Percentiles rank a stretch among this genome's conserved stretches.
phyloP scores from a whole-genome alignment of 495 filamentous ascomycete genomes.

The Aspergillus affinis region DNA sequence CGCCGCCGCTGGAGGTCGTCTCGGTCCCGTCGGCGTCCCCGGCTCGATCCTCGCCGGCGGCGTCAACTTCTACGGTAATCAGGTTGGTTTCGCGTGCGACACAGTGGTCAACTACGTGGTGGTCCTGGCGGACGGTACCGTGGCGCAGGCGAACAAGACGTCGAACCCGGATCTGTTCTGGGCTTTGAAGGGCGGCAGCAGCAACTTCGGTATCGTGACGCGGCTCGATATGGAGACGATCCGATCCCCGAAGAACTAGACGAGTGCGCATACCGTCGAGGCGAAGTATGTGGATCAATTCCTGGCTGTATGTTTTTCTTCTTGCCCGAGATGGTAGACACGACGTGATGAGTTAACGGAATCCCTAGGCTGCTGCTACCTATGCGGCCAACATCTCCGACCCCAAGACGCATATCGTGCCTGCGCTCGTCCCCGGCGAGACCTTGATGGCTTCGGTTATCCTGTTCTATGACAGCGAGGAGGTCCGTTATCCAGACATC shows the following conservation, averaged over 20 bases:
- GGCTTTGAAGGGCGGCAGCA: conserved; percentile 55
- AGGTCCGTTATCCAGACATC: conserved; percentile 27
- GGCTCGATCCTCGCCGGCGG: conserved; percentile 53
- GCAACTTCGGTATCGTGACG: conserved; percentile 57
- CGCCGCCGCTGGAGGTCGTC: conserved; percentile 55
- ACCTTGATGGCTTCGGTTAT: conserved; percentile 33
- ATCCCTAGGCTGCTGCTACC: conserved; percentile 30
- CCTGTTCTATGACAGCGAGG: conserved; percentile 39
- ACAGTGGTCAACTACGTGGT: conserved; percentile 56
- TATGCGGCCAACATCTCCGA: conserved; percentile 33
- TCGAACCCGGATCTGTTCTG: conserved; percentile 60
- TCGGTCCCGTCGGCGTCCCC: conserved; percentile 51
- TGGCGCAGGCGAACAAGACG: conserved; percentile 51
- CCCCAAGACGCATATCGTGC: conserved; percentile 35
- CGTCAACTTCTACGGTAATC: conserved; percentile 47
- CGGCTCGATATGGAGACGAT: conserved; percentile 50
- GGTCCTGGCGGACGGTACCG: conserved; percentile 57
- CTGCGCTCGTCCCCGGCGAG: conserved; percentile 30
- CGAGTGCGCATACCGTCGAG: conserved; percentile 34
- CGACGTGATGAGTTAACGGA: too few relatives aligned
- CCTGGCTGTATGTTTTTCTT: conserved; percentile 24
- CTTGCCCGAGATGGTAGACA: too few relatives aligned
- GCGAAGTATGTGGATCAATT: conserved; percentile 32
- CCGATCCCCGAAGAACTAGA: conserved; percentile 47
- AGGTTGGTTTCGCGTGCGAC: conserved; percentile 51